Evolutionary conservation across 2,329 filamentous ascomycete species (phyloP), one percentile per base, ranked within the genome.

Genomic region (Alternaria brassicae): DNA sequence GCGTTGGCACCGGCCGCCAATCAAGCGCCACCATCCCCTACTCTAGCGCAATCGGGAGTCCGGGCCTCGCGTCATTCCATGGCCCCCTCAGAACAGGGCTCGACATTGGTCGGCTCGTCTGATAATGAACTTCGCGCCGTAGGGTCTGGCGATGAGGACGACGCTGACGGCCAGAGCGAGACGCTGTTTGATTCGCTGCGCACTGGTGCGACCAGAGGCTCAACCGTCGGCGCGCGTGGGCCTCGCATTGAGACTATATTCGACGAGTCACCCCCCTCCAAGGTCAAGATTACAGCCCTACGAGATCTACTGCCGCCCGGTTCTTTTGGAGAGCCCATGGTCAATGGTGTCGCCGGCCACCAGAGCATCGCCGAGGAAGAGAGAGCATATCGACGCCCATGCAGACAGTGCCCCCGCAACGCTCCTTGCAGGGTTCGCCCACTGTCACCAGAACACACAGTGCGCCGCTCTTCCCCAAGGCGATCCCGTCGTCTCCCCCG

Each of bases 151-250:
- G 90, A 92, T 58, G 91, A 92, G 55, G 89, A 92, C 69, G 91
- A 92, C 69, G 88, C 87, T n/a, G 90, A 92, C 73, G 87, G 89
- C 71, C 89, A 88, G 78, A 92, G 90, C 74, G 91, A 93, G 69
- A 91, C 88, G 17, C 83, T 90, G 56, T 93, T 88, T 76, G 91
- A 93, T 79, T 93, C 91, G 28, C 79, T 92, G 66, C 88, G 89
- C 53, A 93, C 91, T 15, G 83, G 85, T 60, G 88, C 85, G 37
- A 92, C 90, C 9, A 84, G 85, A 61, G 89, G 88, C 62, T 83
- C 85, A 53, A 86, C 88, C 54, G 68, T 69, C 60, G 86, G 87
- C 32, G 84, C 88, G 45, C 88, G 91, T 72, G 90, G 89, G 27
- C 89, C 90, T 15, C 81, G 83, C 48, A 87, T 93, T 49, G 90